These are phyloP conservation scores for Termitomyces sp. DNA, from an alignment of 768 basidiomycete genomes.

Conservation along the genomic window DNA sequence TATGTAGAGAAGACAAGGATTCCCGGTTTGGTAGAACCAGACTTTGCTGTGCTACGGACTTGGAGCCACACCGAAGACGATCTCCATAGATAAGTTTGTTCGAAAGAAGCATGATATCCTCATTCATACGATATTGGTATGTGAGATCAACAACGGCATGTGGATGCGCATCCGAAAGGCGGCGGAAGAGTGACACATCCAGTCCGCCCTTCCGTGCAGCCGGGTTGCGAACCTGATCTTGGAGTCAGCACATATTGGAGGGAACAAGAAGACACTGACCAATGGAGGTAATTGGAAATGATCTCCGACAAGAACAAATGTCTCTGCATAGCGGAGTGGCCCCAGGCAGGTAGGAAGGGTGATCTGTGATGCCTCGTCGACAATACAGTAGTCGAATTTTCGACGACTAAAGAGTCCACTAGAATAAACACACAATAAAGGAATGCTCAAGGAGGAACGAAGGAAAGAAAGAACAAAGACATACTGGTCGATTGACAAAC, in stretches of 20 bases:
- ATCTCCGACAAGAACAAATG: constrained; percentile 93
- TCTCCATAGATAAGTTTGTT: constrained; percentile 83
- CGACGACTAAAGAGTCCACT: constrained; percentile 84
- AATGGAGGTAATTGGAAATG: constrained; percentile 96
- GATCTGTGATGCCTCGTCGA: constrained; percentile 97
- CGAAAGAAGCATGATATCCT: constrained; percentile 88
- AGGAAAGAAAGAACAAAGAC: constrained; percentile 20
- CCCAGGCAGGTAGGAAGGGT: constrained; percentile 94
- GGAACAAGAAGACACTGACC: constrained; percentile 33
- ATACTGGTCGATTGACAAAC: constrained; percentile 90
- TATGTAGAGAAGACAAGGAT: constrained; percentile 42
- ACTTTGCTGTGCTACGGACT: constrained; percentile 54
- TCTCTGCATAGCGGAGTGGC: constrained; percentile 84
- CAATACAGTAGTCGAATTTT: constrained; percentile 92
- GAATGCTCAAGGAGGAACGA: background rate
- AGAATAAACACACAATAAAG: background rate
- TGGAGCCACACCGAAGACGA: constrained; percentile 73
- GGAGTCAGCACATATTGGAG: background rate
- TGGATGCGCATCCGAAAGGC: constrained; percentile 83
- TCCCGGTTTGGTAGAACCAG: constrained; percentile 46
- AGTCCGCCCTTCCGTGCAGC: constrained; percentile 81
- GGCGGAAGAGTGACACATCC: constrained; percentile 85
- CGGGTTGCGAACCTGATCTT: constrained; percentile 66
- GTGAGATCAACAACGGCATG: constrained; percentile 79
- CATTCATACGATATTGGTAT: constrained; percentile 95